Conservation (phyloP, 768 basidiomycete species). For the Hygrophorus pudorinus region DNA sequence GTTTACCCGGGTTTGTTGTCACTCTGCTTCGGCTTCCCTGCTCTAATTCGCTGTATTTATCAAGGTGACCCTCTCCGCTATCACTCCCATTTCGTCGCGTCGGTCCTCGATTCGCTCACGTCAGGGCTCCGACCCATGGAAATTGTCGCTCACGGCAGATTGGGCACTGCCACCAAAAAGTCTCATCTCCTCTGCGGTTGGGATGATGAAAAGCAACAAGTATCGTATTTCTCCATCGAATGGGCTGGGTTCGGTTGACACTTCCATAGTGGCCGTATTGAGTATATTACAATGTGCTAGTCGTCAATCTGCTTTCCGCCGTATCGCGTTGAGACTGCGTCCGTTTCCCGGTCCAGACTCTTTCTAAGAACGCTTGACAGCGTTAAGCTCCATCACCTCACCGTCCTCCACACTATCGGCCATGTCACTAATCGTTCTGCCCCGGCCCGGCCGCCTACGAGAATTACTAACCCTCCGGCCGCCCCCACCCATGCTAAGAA, state of each 20-base stretch:
- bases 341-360: slow-evolving; percentile 10
- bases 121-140: slow-evolving; percentile 75
- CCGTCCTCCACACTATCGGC: slow-evolving; percentile 59
- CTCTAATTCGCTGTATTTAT: background rate
- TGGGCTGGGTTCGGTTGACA: slow-evolving; percentile 83
- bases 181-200: slow-evolving; percentile 85
- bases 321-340: slow-evolving; percentile 17
- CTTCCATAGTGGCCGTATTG: background rate
- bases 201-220: slow-evolving; percentile 60
- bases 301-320: slow-evolving; percentile 39
- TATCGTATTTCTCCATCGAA: slow-evolving; percentile 73
- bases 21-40: background rate
- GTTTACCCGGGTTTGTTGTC: slow-evolving; percentile 79
- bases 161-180: slow-evolving; percentile 97
- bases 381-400: slow-evolving; percentile 21
- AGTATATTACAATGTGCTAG: background rate
- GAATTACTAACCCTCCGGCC: background rate
- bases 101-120: slow-evolving; percentile 58
- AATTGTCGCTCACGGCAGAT: slow-evolving; percentile 87
- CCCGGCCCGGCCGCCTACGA: slow-evolving; percentile 11
- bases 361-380: slow-evolving; percentile 9
- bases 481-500: slow-evolving; percentile 47
- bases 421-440: slow-evolving; percentile 33
- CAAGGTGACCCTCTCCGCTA: slow-evolving; percentile 90
- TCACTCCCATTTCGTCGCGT: slow-evolving; percentile 91